Evolutionary conservation across 2,329 filamentous ascomycete genomes (phyloP).

Genomic region (Byssothecium circinans): DNA sequence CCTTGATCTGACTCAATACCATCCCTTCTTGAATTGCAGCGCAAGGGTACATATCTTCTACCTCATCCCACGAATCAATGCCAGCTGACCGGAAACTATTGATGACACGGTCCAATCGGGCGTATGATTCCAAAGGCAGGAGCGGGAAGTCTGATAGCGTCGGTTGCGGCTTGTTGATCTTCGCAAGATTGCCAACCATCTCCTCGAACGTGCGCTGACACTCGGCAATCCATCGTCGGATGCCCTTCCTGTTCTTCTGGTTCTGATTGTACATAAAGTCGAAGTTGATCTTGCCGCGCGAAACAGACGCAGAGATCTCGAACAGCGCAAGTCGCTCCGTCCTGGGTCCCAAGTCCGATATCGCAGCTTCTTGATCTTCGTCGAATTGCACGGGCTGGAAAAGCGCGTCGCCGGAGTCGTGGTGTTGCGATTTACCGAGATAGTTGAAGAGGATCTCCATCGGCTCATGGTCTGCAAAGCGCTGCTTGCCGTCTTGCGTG

Average conservation of each 20-base stretch:
- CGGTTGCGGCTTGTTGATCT: constrained; percentile 27
- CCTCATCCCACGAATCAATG: constrained; percentile 22
- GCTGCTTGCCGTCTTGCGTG: constrained; percentile 27
- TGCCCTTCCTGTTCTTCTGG: constrained; percentile 38
- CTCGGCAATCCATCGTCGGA: constrained; percentile 37
- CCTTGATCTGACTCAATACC: constrained; percentile 37
- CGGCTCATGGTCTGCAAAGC: constrained; percentile 48
- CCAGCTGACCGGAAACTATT: constrained; percentile 28
- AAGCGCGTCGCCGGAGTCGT: constrained; percentile 52
- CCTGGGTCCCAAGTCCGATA: constrained; percentile 31
- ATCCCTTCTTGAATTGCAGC: constrained; percentile 38
- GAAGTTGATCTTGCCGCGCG: constrained; percentile 27
- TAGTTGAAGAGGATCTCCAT: constrained; percentile 64
- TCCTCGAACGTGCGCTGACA: constrained; percentile 37
- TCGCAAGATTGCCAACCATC: constrained; percentile 25
- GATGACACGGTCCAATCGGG: constrained; percentile 30
- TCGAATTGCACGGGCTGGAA: constrained; percentile 40
- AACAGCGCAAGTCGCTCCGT: constrained; percentile 34
- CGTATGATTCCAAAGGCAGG: constrained; percentile 35
- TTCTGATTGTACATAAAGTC: constrained; percentile 38
- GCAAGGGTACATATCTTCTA: constrained; percentile 40
- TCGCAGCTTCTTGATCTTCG: constrained; percentile 28
- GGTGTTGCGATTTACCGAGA: constrained; percentile 53
- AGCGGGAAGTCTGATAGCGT: constrained; percentile 38
- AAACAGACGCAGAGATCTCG: constrained; percentile 34